Base-by-base conservation (phyloP, 2,329 filamentous ascomycete genomes). In the Eurotiales sp. region DNA sequence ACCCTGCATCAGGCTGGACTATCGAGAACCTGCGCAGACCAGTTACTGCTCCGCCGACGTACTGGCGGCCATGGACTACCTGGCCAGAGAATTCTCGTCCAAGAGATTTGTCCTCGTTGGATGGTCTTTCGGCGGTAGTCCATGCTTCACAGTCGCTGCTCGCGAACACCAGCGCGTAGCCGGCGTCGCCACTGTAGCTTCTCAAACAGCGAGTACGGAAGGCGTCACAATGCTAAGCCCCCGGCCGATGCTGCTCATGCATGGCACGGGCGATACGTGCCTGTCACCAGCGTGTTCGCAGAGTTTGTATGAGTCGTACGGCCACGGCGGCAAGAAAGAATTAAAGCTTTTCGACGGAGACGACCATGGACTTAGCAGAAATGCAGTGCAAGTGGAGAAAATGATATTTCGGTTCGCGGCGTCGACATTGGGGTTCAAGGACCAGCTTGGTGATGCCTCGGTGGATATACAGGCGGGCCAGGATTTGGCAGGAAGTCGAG, bases 71-170 rank as follows among this genome's bases (percentile, higher is more conserved):
- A 68, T 75, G 64, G 55, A 64, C 25, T 69, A 67, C 46, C 60
- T 74, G 8, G 43, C 63, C 12, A 53, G 62, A 12, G 52, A 59
- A 22, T 68, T 64, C 54, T 59, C 55, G 0, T 58, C 69, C 1
- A 53, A 51, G n/a, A 61, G 56, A 21, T 72, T 73, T 56, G 70
- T 73, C 5, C 52, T 74, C 12, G 62, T 73, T 1, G 72, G 72
- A 41, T 75, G 71, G 72, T 71, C 66, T 10, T 73, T 74, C 46
- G 70, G 72, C 17, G 67, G 71, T 5, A 71, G 69, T 17, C 71
- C 71, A 0, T 72, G 70, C 15, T 71, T 72, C 58, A 68, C 65
- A 0, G 63, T 67, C 11, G 71, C 61, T 7, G 66, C 60, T 3
- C 29, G 55, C 12, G 66, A 68, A 40, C 58, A 58, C 3, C 50